Evolutionary conservation across 2,329 filamentous ascomycete species (phyloP).

Genomic region (Ceratocystis cubensis): DNA sequence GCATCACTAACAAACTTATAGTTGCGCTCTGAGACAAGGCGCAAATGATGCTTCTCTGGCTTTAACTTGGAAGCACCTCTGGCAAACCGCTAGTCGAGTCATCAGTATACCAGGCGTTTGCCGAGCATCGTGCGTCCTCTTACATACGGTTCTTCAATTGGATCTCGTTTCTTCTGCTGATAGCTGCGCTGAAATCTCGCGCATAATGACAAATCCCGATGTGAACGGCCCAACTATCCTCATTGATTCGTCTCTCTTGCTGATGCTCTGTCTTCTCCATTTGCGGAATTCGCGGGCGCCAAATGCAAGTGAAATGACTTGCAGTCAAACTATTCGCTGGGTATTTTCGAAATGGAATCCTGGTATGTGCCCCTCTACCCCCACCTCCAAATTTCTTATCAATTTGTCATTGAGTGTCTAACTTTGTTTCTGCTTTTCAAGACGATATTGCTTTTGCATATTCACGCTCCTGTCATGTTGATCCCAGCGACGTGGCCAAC

Average conservation of each 20-base stretch:
- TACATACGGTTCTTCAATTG: conserved; percentile 54
- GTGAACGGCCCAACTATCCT: conserved; percentile 66
- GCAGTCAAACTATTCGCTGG: conserved; percentile 68
- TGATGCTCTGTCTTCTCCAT: conserved; percentile 60
- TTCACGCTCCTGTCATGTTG: conserved; percentile 49
- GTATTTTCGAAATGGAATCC: conserved; percentile 70
- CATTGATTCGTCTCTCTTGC: conserved; percentile 62
- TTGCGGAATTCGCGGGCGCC: conserved; percentile 55
- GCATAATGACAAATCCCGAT: conserved; percentile 63
- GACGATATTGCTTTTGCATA: conserved; percentile 56
- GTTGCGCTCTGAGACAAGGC: conserved; percentile 26
- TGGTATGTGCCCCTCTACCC: conserved; percentile 38
- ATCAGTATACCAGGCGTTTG: conserved; percentile 59
- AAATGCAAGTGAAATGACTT: conserved; percentile 52
- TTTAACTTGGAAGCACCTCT: conserved; percentile 56
- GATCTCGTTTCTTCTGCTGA: conserved; percentile 55
- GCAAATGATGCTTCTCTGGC: conserved; percentile 15
- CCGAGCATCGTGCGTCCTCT: conserved; percentile 62
- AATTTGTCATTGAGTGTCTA: conserved; percentile 3
- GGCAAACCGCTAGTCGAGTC: conserved; percentile 60
- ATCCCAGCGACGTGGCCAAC: conserved; percentile 52
- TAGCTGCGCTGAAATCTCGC: conserved; percentile 56
- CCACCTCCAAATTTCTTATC: no score
- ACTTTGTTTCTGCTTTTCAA: conserved; percentile 26
- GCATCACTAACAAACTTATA: conserved; percentile 25